phyloP scores from a whole-genome alignment of 1,284 basidiomycete genomes.

The Meira nashicola region DNA sequence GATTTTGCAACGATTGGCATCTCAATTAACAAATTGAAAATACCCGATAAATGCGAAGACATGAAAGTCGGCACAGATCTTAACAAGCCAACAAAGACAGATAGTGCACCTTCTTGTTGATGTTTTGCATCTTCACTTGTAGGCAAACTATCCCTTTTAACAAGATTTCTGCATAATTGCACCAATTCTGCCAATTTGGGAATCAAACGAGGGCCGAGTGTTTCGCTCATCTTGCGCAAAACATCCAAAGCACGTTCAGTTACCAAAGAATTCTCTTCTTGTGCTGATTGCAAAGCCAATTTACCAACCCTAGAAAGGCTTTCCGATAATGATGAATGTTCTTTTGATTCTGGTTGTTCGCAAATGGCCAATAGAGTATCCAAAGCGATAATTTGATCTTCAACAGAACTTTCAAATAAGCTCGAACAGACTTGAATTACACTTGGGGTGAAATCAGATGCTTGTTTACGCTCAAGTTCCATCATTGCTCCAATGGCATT shows the following conservation, averaged over 20 bases:
- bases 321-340: slow-evolving; percentile 25
- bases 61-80: slow-evolving; percentile 46
- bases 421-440: slow-evolving; percentile 20
- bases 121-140: not conserved
- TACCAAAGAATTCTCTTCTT: not conserved
- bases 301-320: slow-evolving; percentile 28
- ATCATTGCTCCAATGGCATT: slow-evolving; percentile 27
- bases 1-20: slow-evolving; percentile 14
- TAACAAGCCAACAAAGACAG: slow-evolving; percentile 36
- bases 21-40: slow-evolving; percentile 16
- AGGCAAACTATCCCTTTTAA: not conserved
- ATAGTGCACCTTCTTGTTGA: slow-evolving; percentile 24
- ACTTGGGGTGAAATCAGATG: slow-evolving; percentile 22
- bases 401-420: slow-evolving; percentile 16
- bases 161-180: slow-evolving; percentile 16
- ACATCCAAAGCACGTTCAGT: not conserved
- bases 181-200: slow-evolving; percentile 41
- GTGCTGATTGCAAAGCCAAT: slow-evolving; percentile 14
- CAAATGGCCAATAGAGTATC: slow-evolving; percentile 30
- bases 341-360: slow-evolving; percentile 16
- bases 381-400: slow-evolving; percentile 19
- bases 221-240: slow-evolving; percentile 1
- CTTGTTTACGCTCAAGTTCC: slow-evolving; percentile 18
- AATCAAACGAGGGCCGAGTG: slow-evolving; percentile 45
- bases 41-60: slow-evolving; percentile 23